Conservation (phyloP, 108 stramenopile species). For the Nannochloropsis gaditana region DNA sequence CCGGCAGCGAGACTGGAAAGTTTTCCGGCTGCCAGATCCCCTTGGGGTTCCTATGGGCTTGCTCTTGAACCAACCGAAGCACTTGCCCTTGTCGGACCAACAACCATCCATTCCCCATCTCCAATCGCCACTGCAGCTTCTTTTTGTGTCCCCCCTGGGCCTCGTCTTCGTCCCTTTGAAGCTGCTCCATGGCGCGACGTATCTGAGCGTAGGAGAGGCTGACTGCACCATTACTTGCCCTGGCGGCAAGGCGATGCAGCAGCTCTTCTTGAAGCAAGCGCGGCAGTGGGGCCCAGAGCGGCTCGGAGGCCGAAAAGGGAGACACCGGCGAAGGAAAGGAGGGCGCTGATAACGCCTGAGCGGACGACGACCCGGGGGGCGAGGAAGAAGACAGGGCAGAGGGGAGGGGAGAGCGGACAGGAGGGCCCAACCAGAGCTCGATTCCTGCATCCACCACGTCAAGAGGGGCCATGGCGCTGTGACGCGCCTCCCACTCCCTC, state of each 20-base stretch:
- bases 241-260: slow-evolving; percentile 36
- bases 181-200: neutral
- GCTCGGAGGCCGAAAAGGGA: slow-evolving; percentile 18
- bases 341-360: neutral
- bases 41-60: neutral
- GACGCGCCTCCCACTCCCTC: slow-evolving; percentile 31
- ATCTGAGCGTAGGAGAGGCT: neutral
- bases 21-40: too few species aligned
- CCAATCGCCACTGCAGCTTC: slow-evolving; percentile 8
- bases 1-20: neutral
- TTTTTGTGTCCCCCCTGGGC: neutral
- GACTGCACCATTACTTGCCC: neutral
- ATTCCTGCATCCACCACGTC: neutral
- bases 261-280: slow-evolving; percentile 43
- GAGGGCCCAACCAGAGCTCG: neutral
- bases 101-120: slow-evolving; percentile 18
- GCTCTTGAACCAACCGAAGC: slow-evolving; percentile 23
- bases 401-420: neutral
- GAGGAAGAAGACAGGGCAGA: neutral
- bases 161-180: neutral
- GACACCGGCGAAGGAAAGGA: neutral
- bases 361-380: neutral
- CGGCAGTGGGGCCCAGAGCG: slow-evolving; percentile 29
- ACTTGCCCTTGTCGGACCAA: slow-evolving; percentile 18
- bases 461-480: neutral